A percentile compares a stretch with the other conserved stretches of the same genome.
phyloP scores from a whole-genome alignment of 805 yeast species.

The Metschnikowia lachancei region DNA sequence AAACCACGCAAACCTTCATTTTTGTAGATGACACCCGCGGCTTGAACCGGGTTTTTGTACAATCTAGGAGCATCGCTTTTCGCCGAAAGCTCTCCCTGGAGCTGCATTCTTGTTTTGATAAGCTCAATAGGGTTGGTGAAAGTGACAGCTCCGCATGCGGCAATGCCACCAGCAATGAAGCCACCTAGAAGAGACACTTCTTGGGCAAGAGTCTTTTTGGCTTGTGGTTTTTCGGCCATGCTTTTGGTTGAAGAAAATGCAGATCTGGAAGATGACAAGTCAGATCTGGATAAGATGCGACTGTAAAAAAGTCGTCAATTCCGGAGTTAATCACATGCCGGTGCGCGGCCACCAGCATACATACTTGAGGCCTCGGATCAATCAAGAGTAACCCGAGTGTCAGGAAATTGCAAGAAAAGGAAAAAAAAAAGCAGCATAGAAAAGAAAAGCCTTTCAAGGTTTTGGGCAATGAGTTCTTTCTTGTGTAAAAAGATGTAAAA shows the following conservation, averaged over 20 bases:
- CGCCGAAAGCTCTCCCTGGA: constrained; percentile 84
- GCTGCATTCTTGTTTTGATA: constrained; percentile 92
- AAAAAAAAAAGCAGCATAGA: too few relatives aligned
- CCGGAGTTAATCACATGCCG: constrained; percentile 7
- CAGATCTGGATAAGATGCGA: constrained; percentile 1
- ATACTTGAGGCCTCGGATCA: background rate
- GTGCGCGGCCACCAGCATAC: background rate
- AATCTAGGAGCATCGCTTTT: constrained; percentile 46
- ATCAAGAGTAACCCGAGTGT: too few relatives aligned
- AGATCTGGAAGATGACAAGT: background rate
- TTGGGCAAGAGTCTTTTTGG: constrained; percentile 15
- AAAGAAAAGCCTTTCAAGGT: too few relatives aligned
- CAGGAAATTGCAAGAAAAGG: too few relatives aligned
- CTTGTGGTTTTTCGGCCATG: constrained; percentile 7
- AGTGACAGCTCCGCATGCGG: constrained; percentile 98
- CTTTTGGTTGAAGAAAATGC: background rate
- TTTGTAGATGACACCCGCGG: constrained; percentile 63
- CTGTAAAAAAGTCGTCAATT: constrained; percentile 2
- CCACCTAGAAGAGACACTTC: constrained; percentile 69
- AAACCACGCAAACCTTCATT: constrained; percentile 85
- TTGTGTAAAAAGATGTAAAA: too few relatives aligned
- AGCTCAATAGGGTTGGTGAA: constrained; percentile 94
- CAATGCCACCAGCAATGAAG: constrained; percentile 78
- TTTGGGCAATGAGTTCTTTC: too few relatives aligned
- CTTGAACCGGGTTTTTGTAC: constrained; percentile 85